Percentiles rank a stretch among this genome's conserved stretches.
Conservation (phyloP, 2,329 filamentous ascomycete genomes). For the Lachnellula willkommii region DNA sequence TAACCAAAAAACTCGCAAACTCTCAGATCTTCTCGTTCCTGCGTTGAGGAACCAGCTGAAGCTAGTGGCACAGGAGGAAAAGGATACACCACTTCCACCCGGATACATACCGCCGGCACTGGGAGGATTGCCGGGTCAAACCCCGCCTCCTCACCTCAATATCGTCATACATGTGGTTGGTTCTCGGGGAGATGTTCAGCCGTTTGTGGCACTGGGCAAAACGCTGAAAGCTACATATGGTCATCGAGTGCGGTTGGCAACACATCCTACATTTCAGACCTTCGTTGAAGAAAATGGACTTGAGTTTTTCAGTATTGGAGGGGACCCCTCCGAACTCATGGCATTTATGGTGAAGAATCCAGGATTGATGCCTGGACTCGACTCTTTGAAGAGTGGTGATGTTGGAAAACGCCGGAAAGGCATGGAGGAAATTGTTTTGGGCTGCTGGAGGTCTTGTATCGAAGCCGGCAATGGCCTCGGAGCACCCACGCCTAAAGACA, state of each 20-base stretch:
- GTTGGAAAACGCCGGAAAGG: conserved; percentile 68
- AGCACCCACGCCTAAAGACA: conserved; percentile 16
- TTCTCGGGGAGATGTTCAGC: conserved; percentile 70
- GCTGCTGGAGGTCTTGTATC: conserved; percentile 82
- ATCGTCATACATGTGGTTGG: conserved; percentile 72
- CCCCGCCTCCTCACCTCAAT: conserved; percentile 55
- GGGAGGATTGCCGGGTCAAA: conserved; percentile 57
- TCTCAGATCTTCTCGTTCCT: conserved; percentile 63
- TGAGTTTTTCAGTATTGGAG: conserved; percentile 73
- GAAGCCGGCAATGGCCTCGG: conserved; percentile 64
- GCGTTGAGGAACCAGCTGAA: conserved; percentile 51
- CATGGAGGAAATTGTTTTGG: conserved; percentile 73
- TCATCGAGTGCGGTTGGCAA: conserved; percentile 69
- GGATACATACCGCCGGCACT: conserved; percentile 70
- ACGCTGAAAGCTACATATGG: conserved; percentile 59
- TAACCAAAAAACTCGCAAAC: conserved; percentile 60
- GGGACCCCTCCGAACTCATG: conserved; percentile 71
- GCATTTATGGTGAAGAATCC: conserved; percentile 91
- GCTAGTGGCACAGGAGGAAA: conserved; percentile 42
- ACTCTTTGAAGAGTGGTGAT: conserved; percentile 70
- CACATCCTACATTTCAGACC: conserved; percentile 61
- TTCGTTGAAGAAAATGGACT: conserved; percentile 67
- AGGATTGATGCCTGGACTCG: conserved; percentile 76
- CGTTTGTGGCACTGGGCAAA: conserved; percentile 65
- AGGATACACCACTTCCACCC: conserved; percentile 51